phyloP scores from a whole-genome alignment of 495 filamentous ascomycete genomes.

The Xanthoparmelia taractica region DNA sequence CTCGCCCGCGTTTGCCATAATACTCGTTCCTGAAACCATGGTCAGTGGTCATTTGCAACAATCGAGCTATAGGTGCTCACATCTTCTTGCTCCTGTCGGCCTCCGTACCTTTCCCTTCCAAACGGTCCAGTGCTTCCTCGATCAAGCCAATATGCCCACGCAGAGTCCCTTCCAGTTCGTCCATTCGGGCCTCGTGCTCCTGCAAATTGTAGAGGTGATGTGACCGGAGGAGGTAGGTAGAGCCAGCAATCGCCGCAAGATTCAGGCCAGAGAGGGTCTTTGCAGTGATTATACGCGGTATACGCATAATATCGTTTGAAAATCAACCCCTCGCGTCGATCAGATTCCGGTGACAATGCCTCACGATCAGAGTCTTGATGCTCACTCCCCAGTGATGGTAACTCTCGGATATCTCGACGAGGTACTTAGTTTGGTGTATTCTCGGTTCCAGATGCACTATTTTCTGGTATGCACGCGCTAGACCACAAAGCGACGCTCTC shows the following conservation, averaged over 20 bases:
- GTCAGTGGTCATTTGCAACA: not conserved
- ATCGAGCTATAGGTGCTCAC: slow-evolving; percentile 5
- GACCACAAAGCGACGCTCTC: no score
- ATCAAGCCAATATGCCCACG: slow-evolving; percentile 42
- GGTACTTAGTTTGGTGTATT: no score
- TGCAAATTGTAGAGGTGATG: slow-evolving; percentile 38
- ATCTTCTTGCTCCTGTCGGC: slow-evolving; percentile 28
- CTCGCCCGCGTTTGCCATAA: slow-evolving; percentile 26
- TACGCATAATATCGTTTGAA: no score
- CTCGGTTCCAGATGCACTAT: no score
- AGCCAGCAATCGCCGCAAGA: slow-evolving; percentile 30
- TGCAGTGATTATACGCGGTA: no score
- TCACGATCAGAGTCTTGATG: no score
- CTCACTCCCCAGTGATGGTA: no score
- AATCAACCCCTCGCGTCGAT: no score
- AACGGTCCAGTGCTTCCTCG: slow-evolving; percentile 37
- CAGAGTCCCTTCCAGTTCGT: slow-evolving; percentile 41
- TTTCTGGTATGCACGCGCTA: no score
- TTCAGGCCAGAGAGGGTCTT: slow-evolving; percentile 30
- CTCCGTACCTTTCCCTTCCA: slow-evolving; percentile 30
- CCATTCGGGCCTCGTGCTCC: slow-evolving; percentile 41
- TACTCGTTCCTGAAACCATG: slow-evolving; percentile 23
- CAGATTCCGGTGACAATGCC: no score
- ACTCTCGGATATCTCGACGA: no score
- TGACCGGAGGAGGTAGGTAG: slow-evolving; percentile 31